Conservation (phyloP, 345 rosid genomes). For the Excoecaria cochinchinensis region DNA sequence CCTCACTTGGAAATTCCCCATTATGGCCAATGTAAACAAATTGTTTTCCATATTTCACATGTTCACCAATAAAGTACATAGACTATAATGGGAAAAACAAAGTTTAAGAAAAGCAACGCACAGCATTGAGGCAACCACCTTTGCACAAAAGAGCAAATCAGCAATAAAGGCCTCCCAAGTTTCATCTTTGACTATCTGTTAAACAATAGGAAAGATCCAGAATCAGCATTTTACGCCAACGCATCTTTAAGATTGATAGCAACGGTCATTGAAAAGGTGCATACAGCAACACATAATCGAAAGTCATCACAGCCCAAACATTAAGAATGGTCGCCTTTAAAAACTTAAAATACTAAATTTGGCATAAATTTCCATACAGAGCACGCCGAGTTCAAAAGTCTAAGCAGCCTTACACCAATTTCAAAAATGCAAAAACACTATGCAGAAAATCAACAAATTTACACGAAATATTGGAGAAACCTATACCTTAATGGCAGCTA, state of each 20-base stretch:
- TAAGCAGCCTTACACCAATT: neutral
- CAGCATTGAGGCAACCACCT: constrained; percentile 37
- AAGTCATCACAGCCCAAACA: neutral
- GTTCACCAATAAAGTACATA: neutral
- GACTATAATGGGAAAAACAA: neutral
- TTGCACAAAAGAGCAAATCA: constrained; percentile 63
- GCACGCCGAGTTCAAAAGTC: neutral
- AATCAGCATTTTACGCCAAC: neutral
- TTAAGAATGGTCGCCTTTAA: neutral
- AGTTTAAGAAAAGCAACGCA: neutral
- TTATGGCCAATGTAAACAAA: neutral
- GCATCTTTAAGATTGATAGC: neutral
- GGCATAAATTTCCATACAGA: neutral
- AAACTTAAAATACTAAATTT: neutral
- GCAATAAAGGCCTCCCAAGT: constrained; percentile 76
- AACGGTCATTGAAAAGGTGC: neutral
- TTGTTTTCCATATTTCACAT: neutral
- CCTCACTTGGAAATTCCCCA: neutral
- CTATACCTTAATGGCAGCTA: constrained; percentile 59
- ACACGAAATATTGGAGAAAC: neutral
- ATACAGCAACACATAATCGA: neutral
- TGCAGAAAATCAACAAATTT: neutral
- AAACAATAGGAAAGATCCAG: neutral
- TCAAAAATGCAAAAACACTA: neutral
- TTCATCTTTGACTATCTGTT: constrained; percentile 65